phyloP scores from a whole-genome alignment of 2,329 filamentous ascomycete genomes.

The Hypoxylon sp. region DNA sequence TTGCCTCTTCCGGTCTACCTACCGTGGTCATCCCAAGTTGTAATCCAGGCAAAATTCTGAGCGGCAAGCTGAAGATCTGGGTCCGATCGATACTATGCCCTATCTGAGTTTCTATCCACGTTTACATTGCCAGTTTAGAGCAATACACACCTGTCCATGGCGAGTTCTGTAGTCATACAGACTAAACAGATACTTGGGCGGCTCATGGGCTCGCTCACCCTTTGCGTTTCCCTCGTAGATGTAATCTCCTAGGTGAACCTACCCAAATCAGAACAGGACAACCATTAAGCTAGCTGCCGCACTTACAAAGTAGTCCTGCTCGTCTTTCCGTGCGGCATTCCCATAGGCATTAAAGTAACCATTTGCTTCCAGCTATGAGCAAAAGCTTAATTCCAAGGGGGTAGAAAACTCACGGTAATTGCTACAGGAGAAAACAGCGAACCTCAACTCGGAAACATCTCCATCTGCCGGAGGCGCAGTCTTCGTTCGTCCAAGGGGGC shows the following conservation, averaged over 20 bases:
- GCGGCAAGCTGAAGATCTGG: conserved; percentile 60
- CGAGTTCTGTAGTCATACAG: conserved; percentile 62
- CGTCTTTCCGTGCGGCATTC: conserved; percentile 60
- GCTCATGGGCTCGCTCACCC: conserved; percentile 51
- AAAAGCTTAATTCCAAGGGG: background rate
- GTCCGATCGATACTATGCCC: conserved; percentile 59
- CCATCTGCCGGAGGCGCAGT: conserved; percentile 53
- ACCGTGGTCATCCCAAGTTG: conserved; percentile 63
- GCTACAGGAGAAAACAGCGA: conserved; percentile 56
- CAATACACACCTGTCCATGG: conserved; percentile 53
- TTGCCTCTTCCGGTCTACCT: conserved; percentile 33
- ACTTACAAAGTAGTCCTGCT: conserved; percentile 63
- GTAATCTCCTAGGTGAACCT: conserved; percentile 63
- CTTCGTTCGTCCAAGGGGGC: conserved; percentile 55
- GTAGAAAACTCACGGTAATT: conserved; percentile 52
- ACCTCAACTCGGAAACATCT: conserved; percentile 51
- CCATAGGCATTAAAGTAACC: conserved; percentile 66
- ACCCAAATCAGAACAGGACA: conserved; percentile 3
- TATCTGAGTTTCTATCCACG: conserved; percentile 3
- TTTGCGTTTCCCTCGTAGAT: conserved; percentile 72
- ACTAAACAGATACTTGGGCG: conserved; percentile 52
- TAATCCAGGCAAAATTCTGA: conserved; percentile 62
- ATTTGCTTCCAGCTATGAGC: conserved; percentile 53
- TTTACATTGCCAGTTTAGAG: background rate
- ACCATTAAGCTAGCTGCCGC: background rate